Percentiles rank a stretch among this genome's conserved stretches.
phyloP scores from a whole-genome alignment of 2,329 filamentous ascomycete genomes.

The Triangularia verruculosa region DNA sequence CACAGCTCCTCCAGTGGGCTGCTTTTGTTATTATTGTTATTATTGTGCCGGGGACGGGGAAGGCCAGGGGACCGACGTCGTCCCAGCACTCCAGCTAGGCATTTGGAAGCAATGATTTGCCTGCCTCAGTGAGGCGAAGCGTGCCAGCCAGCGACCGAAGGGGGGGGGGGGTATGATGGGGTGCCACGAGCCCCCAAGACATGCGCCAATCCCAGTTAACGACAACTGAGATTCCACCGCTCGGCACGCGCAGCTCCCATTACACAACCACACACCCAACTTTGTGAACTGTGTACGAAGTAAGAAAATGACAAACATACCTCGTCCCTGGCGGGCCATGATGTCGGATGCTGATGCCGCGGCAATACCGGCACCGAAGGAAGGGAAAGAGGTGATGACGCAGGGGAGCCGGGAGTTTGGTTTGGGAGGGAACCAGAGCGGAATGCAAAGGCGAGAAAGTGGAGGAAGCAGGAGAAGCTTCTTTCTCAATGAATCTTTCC shows the following conservation, averaged over 20 bases:
- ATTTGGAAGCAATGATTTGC: conserved; percentile 6
- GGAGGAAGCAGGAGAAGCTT: not conserved
- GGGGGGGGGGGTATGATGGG: not conserved
- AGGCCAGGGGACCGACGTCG: not conserved
- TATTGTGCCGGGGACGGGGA: conserved; percentile 7
- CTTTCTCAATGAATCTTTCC: not conserved
- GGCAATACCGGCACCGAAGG: conserved; percentile 7
- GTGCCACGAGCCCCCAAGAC: not conserved
- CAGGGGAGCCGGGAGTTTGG: not conserved
- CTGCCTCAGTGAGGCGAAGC: conserved; percentile 9
- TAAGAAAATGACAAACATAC: conserved; percentile 38
- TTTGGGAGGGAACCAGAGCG: not conserved
- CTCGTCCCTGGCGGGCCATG: conserved; percentile 33
- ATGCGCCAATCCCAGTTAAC: not conserved
- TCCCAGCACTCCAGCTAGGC: not conserved
- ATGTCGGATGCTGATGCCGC: not conserved
- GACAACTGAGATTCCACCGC: not conserved
- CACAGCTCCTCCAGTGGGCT: conserved; percentile 10
- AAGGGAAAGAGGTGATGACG: conserved; percentile 5
- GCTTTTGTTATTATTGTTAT: conserved; percentile 11
- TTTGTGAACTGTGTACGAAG: no score
- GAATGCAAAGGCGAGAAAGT: not conserved
- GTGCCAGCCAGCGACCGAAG: not conserved
- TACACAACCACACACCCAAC: conserved; percentile 3
- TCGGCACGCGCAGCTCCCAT: not conserved